phyloP scores from a whole-genome alignment of 2,329 filamentous ascomycete species.

The Xylariales sp. region DNA sequence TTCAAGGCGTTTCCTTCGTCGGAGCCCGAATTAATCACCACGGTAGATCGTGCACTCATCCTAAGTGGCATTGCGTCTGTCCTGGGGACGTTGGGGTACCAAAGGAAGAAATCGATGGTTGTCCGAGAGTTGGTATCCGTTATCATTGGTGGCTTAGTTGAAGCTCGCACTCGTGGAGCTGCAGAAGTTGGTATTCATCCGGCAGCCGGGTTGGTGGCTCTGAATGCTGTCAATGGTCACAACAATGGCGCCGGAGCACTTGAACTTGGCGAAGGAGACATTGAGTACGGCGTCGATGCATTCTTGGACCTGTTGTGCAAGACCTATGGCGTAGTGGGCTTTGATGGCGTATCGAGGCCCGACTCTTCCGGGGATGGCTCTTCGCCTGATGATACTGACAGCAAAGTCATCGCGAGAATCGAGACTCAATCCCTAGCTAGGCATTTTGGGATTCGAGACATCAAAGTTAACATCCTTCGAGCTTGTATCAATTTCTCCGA shows the following conservation, averaged over 20 bases:
- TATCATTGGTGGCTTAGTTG: slow-evolving; percentile 77
- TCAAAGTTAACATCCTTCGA: slow-evolving; percentile 83
- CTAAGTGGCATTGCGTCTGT: slow-evolving; percentile 83
- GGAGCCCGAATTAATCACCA: slow-evolving; percentile 61
- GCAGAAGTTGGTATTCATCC: slow-evolving; percentile 97
- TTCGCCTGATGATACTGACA: slow-evolving; percentile 43
- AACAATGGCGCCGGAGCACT: slow-evolving; percentile 49
- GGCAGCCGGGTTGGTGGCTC: slow-evolving; percentile 74
- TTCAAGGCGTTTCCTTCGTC: slow-evolving; percentile 68
- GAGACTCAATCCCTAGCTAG: slow-evolving; percentile 52
- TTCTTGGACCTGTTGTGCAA: slow-evolving; percentile 57
- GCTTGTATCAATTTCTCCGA: slow-evolving; percentile 94
- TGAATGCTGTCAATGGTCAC: slow-evolving; percentile 52
- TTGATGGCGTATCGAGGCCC: slow-evolving; percentile 30
- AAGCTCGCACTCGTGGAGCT: slow-evolving; percentile 86
- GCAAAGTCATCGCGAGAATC: slow-evolving; percentile 52
- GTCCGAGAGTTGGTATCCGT: slow-evolving; percentile 80
- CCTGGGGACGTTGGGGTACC: slow-evolving; percentile 71
- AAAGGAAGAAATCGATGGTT: slow-evolving; percentile 87
- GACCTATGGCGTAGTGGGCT: slow-evolving; percentile 59
- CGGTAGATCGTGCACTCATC: slow-evolving; percentile 72
- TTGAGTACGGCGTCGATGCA: slow-evolving; percentile 61
- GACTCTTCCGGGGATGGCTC: slow-evolving; percentile 22
- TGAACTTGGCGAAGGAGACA: slow-evolving; percentile 59
- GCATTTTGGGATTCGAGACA: slow-evolving; percentile 70